phyloP scores from a whole-genome alignment of 2,329 filamentous ascomycete genomes.

The Xylariaceae sp. region DNA sequence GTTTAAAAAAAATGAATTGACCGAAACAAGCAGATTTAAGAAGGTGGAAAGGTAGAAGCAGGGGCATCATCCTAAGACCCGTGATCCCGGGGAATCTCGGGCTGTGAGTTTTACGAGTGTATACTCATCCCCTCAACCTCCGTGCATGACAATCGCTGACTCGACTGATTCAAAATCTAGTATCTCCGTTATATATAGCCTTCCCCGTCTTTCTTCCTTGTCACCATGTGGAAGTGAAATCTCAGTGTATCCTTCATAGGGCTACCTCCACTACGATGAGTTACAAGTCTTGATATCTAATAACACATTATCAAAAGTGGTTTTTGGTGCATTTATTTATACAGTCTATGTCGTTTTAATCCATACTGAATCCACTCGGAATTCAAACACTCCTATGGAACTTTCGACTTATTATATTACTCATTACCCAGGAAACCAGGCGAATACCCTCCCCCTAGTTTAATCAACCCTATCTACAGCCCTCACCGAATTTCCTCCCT shows the following conservation, averaged over 20 bases:
- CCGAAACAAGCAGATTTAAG: too few species aligned
- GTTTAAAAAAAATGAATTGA: too few species aligned
- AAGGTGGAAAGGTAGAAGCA: not conserved
- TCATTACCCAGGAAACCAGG: too few species aligned
- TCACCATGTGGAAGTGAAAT: conserved; percentile 2
- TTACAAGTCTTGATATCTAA: too few species aligned
- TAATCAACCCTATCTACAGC: not conserved
- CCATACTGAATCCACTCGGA: too few species aligned
- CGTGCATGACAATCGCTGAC: not conserved
- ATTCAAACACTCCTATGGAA: too few species aligned
- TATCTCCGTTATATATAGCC: not conserved
- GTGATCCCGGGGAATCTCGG: not conserved
- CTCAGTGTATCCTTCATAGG: conserved; percentile 27
- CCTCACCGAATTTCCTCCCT: not conserved
- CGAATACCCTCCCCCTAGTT: too few species aligned
- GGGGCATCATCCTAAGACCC: not conserved
- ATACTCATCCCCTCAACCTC: not conserved
- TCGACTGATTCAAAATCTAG: not conserved
- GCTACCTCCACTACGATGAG: conserved; percentile 16
- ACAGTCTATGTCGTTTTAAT: too few species aligned
- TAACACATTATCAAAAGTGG: too few species aligned
- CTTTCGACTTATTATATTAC: too few species aligned
- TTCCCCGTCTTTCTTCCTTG: not conserved
- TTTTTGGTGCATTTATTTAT: too few species aligned
- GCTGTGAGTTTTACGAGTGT: not conserved